Evolutionary conservation across 371 early-diverging fungal genomes (phyloP), one percentile per base, ranked within the genome.

Genomic region (Mucor circinelloides): DNA sequence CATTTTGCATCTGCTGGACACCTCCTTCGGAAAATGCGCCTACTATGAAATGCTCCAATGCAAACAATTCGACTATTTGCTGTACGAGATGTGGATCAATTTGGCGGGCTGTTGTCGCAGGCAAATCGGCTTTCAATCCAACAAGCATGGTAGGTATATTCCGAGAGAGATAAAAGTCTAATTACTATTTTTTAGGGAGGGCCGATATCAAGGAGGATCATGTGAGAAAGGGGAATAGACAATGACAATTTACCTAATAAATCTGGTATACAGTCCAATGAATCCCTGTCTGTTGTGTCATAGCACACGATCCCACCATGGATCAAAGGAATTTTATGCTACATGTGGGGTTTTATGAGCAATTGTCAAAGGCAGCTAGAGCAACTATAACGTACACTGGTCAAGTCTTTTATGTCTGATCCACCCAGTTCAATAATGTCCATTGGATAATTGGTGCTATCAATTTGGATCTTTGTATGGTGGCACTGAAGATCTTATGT

Each of bases 291-390:
- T 2, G 73, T 69, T 40, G 71, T 64, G 32, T 81, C 81, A 66
- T 79, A 81, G 50, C 82, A 81, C 36, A 79, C 73, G 27, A 81
- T 60, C 9, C 74, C 75, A 54, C 76, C 77, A 60, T 81, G 76
- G 27, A 76, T 64, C 27, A 65, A 56, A 30, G 75, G 68, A 32
- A 73, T 31, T n/a, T 27, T 25, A 15, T 58, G n/a, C 36, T 58
- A 52, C 25, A 25, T 44, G 9, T 46, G n/a, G 21, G 8, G 3
- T 46, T 46, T n/a, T 8, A 9, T 21, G 23, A 9, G 21, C 46
- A 8, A 46, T 46, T 9, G 46, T 8, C 21, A 21, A 21, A 9
- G 34, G 40, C 4, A 40, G 17, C 40, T 8, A 21, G 1, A 25
- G 1, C 13, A 3, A 12, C 10, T 25, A 10, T 12, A 52, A 27